These are phyloP conservation scores for Luzula sylvatica DNA, from an alignment of 176 grass and related monocot species.

Conservation along the genomic window DNA sequence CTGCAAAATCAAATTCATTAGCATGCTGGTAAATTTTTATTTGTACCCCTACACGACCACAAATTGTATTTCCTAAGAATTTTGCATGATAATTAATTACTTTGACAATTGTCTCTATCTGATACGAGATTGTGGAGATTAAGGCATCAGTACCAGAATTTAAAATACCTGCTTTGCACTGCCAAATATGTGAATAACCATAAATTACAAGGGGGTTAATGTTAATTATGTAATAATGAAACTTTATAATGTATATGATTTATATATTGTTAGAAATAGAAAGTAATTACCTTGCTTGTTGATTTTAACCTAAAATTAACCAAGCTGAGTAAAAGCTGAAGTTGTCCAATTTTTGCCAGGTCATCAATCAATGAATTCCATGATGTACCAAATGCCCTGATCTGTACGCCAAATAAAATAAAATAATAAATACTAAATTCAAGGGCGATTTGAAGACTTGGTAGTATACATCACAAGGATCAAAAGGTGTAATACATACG, in stretches of 20 bases:
- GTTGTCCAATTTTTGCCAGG: slow-evolving; percentile 60
- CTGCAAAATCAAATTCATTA: background rate
- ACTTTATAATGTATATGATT: background rate
- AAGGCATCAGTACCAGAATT: slow-evolving; percentile 44
- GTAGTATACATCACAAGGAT: background rate
- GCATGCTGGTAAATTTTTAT: slow-evolving; percentile 6
- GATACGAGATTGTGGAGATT: slow-evolving; percentile 22
- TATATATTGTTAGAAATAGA: slow-evolving; percentile 5
- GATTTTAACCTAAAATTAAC: slow-evolving; percentile 51
- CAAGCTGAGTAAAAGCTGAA: slow-evolving; percentile 52
- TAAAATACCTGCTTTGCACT: slow-evolving; percentile 38
- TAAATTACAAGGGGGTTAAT: background rate
- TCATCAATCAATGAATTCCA: slow-evolving; percentile 39
- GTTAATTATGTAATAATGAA: background rate
- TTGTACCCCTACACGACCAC: background rate
- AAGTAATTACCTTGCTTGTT: slow-evolving; percentile 44
- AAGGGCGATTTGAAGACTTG: no score
- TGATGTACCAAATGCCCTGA: slow-evolving; percentile 34
- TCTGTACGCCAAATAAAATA: slow-evolving; percentile 28
- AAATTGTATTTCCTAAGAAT: background rate
- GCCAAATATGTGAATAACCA: slow-evolving; percentile 11
- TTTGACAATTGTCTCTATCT: slow-evolving; percentile 27
- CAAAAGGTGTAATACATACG: slow-evolving; percentile 22
- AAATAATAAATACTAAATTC: slow-evolving; percentile 4
- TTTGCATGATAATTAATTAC: slow-evolving; percentile 18